Base-by-base conservation (phyloP, 176 grass and related monocot genomes). In the Thinopyrum elongatum region DNA sequence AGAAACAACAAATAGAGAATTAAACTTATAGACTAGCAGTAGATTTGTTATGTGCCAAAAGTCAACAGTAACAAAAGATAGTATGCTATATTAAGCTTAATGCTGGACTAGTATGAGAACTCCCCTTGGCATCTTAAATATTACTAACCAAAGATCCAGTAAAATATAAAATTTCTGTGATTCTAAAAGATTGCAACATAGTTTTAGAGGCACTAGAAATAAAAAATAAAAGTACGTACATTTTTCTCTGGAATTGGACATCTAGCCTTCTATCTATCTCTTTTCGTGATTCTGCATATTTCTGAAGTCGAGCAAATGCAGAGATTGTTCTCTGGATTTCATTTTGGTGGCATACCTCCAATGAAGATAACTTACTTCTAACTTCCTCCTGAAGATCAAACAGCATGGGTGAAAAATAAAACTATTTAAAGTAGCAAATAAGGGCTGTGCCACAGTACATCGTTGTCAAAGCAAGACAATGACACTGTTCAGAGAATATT, bases 241-340 rank as follows among this genome's bases (percentile, higher is more conserved):
- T 95, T 87, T 92, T 98, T 89, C 96, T 92, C 77, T 87, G 91
- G 78, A 95, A 94, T 21, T 91, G 88, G 10, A 88, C 89, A 31
- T 98, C 93, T 28, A 94, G 74, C 80, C 87, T 95, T 87, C 82
- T 88, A 62, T 98, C 93, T 65, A 95, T 78, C 58, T 95, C 96
- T 65, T 90, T 94, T 78, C 86, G 94, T 86, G 76, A 80, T 95
- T 98, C 93, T 75, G 78, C 46, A 28, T 91, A 89, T 89, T 95
- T 92, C 33, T 88, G 83, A 83, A 98, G 88, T 65, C 74, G 82
- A 77, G 65, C 81, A 5, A 94, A 90, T 82, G 80, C 73, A 76
- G 77, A 85, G 89, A 88, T 33, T 86, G 89, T 82, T 82, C 65
- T 87, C 62, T 92, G 81, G 25, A 95, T 92, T 94, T 95, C 96